Conservation (phyloP, 345 rosid genomes). For the Acer saccharum region DNA sequence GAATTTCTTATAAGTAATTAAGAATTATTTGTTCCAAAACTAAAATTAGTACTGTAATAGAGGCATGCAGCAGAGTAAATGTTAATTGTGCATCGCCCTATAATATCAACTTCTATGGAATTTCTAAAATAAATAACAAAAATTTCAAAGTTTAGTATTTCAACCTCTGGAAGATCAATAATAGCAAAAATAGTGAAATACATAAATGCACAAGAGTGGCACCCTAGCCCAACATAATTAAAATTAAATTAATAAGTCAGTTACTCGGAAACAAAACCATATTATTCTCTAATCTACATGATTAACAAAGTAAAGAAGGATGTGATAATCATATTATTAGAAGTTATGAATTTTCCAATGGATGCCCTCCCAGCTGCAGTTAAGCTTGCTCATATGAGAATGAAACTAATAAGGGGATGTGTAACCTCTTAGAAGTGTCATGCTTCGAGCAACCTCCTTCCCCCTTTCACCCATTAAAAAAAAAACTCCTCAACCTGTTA, state of each 20-base stretch:
- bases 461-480: not conserved
- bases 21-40: not conserved
- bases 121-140: not conserved
- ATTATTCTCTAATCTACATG: not conserved
- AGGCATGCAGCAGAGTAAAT: not conserved
- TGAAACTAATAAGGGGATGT: not conserved
- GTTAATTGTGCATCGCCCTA: not conserved
- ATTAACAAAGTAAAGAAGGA: not conserved
- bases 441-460: not conserved
- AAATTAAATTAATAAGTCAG: not conserved
- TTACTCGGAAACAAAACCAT: not conserved
- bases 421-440: not conserved
- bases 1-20: not conserved
- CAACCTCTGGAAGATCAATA: not conserved
- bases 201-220: conserved; percentile 1
- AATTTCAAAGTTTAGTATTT: not conserved
- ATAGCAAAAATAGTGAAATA: not conserved
- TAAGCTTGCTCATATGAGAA: not conserved
- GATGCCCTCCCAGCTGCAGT: not conserved
- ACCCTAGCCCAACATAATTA: not conserved
- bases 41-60: not conserved
- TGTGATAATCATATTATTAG: not conserved
- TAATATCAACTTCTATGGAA: not conserved
- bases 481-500: not conserved
- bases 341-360: not conserved